A percentile compares a stretch with the other conserved stretches of the same genome.
These are phyloP conservation scores for Panellus pusillus DNA, from an alignment of 768 basidiomycete species.

Conservation along the genomic window DNA sequence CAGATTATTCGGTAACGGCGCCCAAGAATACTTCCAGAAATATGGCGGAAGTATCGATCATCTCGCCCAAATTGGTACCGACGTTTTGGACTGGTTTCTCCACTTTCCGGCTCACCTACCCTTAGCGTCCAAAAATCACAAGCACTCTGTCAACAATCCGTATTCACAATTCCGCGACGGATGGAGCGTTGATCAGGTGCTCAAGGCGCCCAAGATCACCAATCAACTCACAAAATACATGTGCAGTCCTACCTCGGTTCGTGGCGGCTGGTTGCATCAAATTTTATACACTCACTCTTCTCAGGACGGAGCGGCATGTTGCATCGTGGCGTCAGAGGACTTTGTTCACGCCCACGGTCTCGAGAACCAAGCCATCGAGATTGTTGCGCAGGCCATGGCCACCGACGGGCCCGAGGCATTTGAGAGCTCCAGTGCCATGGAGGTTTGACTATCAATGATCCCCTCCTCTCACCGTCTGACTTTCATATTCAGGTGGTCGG, in stretches of 20 bases:
- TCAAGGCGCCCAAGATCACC: conserved; percentile 66
- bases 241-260: conserved; percentile 82
- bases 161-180: conserved; percentile 85
- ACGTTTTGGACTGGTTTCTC: neutral
- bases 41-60: conserved; percentile 67
- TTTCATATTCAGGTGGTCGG: conserved; percentile 48
- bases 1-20: conserved; percentile 73
- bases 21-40: conserved; percentile 74
- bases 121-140: conserved; percentile 80
- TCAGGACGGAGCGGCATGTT: conserved; percentile 75
- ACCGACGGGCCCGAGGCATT: conserved; percentile 71
- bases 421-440: conserved; percentile 70
- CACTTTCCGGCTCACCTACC: neutral
- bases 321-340: conserved; percentile 74
- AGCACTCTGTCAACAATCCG: conserved; percentile 78
- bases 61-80: conserved; percentile 75
- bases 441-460: conserved; percentile 28
- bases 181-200: conserved; percentile 71
- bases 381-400: conserved; percentile 61
- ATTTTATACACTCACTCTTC: neutral
- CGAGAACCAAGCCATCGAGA: conserved; percentile 86
- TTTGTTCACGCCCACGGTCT: conserved; percentile 72
- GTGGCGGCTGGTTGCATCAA: conserved; percentile 15
- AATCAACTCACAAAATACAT: conserved; percentile 79
- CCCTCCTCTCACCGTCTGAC: too few species aligned